Base-by-base conservation (phyloP, 257 asterid genomes). In the Penstemon davidsonii region DNA sequence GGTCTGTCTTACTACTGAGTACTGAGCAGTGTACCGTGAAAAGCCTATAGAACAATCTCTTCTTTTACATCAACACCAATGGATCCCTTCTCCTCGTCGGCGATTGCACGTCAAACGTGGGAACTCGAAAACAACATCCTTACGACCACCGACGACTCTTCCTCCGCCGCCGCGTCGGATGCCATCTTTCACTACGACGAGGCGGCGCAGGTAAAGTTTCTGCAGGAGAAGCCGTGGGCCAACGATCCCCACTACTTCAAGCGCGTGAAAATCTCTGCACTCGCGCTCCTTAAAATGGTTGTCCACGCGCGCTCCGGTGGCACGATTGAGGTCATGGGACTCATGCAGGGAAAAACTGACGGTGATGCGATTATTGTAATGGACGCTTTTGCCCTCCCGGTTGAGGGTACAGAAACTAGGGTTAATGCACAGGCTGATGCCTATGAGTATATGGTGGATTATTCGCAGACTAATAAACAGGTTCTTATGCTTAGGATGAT, bases 341-440 rank as follows among this genome's bases (percentile, higher is more conserved):
- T 94, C 10, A 94, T 94, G 97, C 99, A 91, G 80, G 99, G 99
- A 12, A 94, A 94, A 75, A 91, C 95, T 15, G 97, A 94, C 55
- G 97, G 97, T 5, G 99, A 94, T 71, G 82, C 96, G 42, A 87
- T 94, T 53, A 88, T 94, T 69, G 97, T 94, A 33, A 91, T 91
- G 95, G 99, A 94, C 84, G 99, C 97, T 64, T 94, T 94, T 77
- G 99, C 99, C 80, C 95, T 94, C 0, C 99, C 99, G 12, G 99
- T 94, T 11, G 99, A 94, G 80, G 99, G 99, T 5, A 94, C 99
- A 8, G 99, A 94, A 72, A 94, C 99, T 77, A 88, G 99, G 85
- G 99, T 94, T 71, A 94, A 94, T 82, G 99, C 99, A 38, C 99
- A 94, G 83, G 97, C 96, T 40, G 96, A 93, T 88, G 99, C 99